These are phyloP conservation scores for Talaromyces thailandensis DNA, from an alignment of 495 filamentous ascomycete genomes.

Conservation along the genomic window DNA sequence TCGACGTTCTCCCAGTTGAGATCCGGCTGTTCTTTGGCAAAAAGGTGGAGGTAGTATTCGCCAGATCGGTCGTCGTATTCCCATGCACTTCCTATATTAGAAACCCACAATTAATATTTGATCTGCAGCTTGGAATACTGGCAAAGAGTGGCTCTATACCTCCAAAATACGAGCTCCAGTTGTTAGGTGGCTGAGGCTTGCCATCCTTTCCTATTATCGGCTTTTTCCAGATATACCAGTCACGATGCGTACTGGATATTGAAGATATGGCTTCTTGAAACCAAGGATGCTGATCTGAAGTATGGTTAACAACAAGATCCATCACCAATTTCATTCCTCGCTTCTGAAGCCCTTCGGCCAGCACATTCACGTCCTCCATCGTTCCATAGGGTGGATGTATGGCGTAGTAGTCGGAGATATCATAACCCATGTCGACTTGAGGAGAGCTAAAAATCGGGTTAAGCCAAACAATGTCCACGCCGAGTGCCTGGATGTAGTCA, in stretches of 20 bases:
- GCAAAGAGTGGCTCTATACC: background rate
- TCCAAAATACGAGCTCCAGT: slow-evolving; percentile 23
- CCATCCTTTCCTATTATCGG: slow-evolving; percentile 35
- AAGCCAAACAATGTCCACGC: slow-evolving; percentile 55
- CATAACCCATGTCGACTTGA: slow-evolving; percentile 33
- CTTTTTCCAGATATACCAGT: slow-evolving; percentile 60
- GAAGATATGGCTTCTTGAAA: slow-evolving; percentile 49
- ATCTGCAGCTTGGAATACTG: background rate
- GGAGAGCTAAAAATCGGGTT: slow-evolving; percentile 53
- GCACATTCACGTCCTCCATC: slow-evolving; percentile 44
- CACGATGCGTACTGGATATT: slow-evolving; percentile 41
- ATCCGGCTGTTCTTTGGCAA: slow-evolving; percentile 53
- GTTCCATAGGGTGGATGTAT: slow-evolving; percentile 46
- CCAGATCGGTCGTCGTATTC: slow-evolving; percentile 47
- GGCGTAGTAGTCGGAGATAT: slow-evolving; percentile 50
- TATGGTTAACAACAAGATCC: slow-evolving; percentile 49
- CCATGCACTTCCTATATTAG: slow-evolving; percentile 42
- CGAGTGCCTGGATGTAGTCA: slow-evolving; percentile 50
- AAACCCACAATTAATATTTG: background rate
- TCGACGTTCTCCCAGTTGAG: slow-evolving; percentile 60
- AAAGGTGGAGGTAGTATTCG: slow-evolving; percentile 59
- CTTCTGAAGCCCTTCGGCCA: slow-evolving; percentile 35
- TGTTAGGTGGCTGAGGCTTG: slow-evolving; percentile 48
- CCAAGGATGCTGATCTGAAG: slow-evolving; percentile 53
- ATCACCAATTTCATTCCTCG: slow-evolving; percentile 53